Evolutionary conservation across 495 filamentous ascomycete species (phyloP), one percentile per base, ranked within the genome.

Genomic region (Penicillium canariense): DNA sequence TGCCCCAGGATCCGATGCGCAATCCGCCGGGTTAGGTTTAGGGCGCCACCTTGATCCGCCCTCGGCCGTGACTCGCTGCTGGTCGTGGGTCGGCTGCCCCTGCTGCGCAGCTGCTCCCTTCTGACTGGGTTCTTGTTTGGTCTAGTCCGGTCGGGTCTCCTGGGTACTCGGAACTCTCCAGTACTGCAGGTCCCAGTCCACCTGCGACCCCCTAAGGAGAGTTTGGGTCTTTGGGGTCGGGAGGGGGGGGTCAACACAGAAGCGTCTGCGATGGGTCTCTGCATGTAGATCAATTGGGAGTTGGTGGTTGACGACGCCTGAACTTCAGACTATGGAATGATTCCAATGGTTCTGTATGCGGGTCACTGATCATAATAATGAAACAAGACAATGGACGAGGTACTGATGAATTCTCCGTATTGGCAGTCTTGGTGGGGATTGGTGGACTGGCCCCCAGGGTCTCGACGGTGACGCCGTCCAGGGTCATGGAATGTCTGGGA

Each of bases 21-120:
- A 63, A 53, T 54, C 42, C 38, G 38, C 56, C 62, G 53, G 46
- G 62, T 67, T 5, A 10, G 59, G 72, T 31, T 14, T 72, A 72
- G 71, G 22, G 54, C 55, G 61, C 65, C 67, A 68, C 60, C 55
- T 48, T 58, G 70, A 66, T 70, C 68, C 70, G 66, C 65, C 62
- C 63, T 67, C 67, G 67, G 59, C 59, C 63, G 60, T 50, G 43
- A 58, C 28, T 44, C 40, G 27, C 23, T 40, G 34, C 14, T 23
- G 39, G n/a, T 31, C 12, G 30, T 31, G 26, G 26, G 4, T n/a
- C 30, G 22, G 17, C 22, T n/a, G n/a, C n/a, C n/a, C n/a, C n/a
- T n/a, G n/a, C n/a, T n/a, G n/a, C n/a, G n/a, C n/a, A n/a, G n/a
- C n/a, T 17, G 25, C 22, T 7, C 42, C 4, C 14, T 28, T 28